A percentile compares a stretch with the other conserved stretches of the same genome.
Conservation (phyloP, 306 rosid genomes). For the Betula pendula region DNA sequence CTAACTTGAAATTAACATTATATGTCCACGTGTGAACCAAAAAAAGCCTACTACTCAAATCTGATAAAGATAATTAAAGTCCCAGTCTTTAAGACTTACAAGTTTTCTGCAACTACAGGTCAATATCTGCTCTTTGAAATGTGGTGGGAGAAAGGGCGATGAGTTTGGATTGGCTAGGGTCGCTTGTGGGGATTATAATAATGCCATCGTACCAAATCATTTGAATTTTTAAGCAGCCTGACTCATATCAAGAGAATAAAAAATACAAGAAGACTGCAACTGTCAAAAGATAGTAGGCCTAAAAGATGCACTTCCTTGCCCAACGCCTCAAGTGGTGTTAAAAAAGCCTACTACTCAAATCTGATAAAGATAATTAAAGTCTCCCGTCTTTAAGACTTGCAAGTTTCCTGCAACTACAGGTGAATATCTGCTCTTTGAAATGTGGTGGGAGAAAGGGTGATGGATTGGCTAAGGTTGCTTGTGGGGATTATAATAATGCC, state of each 20-base stretch:
- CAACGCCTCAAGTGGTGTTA: neutral
- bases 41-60: too few relatives aligned
- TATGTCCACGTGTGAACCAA: neutral
- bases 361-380: too few relatives aligned
- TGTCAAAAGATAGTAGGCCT: neutral
- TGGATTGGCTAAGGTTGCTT: neutral
- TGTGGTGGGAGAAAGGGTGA: neutral
- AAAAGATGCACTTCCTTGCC: neutral
- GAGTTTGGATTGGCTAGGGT: neutral
- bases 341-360: too few relatives aligned
- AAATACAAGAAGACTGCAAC: neutral
- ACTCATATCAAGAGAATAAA: neutral
- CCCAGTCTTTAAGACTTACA: neutral
- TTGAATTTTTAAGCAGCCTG: neutral
- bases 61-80: too few relatives aligned
- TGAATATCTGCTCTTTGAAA: neutral
- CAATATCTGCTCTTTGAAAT: neutral
- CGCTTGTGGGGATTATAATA: neutral
- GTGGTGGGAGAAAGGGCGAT: neutral
- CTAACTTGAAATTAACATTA: neutral
- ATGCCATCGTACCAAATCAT: neutral
- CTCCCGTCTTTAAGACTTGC: neutral
- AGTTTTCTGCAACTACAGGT: neutral
- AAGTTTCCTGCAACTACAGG: neutral
- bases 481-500: neutral